Conservation (phyloP, 1,139 yeast species). For the Blastobotrys illinoisensis region DNA sequence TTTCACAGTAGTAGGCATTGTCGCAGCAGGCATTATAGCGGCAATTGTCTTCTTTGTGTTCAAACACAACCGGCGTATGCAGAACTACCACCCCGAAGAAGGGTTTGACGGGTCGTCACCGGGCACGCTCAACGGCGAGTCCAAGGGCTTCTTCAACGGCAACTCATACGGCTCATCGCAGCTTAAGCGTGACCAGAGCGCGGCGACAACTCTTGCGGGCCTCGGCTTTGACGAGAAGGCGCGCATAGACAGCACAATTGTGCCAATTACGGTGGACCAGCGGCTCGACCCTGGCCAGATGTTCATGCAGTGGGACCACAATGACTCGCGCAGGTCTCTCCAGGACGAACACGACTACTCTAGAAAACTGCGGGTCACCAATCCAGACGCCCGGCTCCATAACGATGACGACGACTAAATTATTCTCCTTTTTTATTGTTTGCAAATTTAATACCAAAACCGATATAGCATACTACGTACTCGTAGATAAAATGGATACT, state of each 20-base stretch:
- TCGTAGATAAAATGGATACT: not conserved
- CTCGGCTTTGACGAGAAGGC: constrained; percentile 24
- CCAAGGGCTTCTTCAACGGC: constrained; percentile 1
- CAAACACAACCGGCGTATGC: constrained; percentile 20
- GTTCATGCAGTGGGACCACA: constrained; percentile 48
- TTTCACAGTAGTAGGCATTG: constrained; percentile 62
- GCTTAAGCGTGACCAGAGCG: constrained; percentile 22
- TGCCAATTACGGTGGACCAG: constrained; percentile 55
- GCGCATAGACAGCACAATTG: constrained; percentile 13
- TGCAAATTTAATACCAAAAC: not conserved
- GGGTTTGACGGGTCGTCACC: constrained; percentile 13
- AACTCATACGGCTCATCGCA: constrained; percentile 1
- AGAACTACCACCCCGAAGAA: constrained; percentile 17
- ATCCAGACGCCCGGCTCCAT: constrained; percentile 37
- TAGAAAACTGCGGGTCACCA: constrained; percentile 62
- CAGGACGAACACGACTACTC: constrained; percentile 74
- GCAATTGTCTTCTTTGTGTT: constrained; percentile 27
- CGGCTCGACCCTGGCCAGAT: constrained; percentile 63
- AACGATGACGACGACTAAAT: constrained; percentile 4
- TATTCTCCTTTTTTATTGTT: not conserved
- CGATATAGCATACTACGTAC: not conserved
- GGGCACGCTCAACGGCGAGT: constrained; percentile 10
- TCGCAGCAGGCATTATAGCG: constrained; percentile 40
- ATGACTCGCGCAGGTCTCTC: constrained; percentile 55
- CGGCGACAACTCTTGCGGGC: constrained; percentile 23